Evolutionary conservation across 2,329 filamentous ascomycete genomes (phyloP).

Genomic region (Saccharata proteae): DNA sequence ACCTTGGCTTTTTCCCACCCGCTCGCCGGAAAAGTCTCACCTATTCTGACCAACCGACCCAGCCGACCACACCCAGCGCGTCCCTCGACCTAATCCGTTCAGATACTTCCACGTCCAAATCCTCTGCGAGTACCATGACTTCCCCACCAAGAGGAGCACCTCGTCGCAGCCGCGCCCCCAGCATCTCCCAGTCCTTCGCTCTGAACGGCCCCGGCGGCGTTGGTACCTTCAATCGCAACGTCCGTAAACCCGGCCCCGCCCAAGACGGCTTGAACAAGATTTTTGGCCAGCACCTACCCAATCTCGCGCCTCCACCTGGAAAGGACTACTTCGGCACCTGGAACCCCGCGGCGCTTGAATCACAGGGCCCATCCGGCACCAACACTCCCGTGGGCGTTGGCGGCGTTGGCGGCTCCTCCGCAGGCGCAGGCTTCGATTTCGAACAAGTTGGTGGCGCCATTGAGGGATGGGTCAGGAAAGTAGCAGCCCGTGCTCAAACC

Average conservation of each 20-base stretch:
- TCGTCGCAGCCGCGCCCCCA: slow-evolving; percentile 20
- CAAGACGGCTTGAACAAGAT: slow-evolving; percentile 75
- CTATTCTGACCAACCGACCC: slow-evolving; percentile 42
- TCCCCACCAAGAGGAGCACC: slow-evolving; percentile 27
- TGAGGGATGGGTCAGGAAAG: slow-evolving; percentile 80
- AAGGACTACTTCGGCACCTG: slow-evolving; percentile 38
- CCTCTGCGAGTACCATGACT: slow-evolving; percentile 21
- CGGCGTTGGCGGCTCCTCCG: slow-evolving; percentile 5
- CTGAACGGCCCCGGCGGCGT: slow-evolving; percentile 81
- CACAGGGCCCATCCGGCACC: slow-evolving; percentile 17
- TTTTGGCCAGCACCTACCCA: slow-evolving; percentile 71
- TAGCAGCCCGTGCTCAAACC: slow-evolving; percentile 49
- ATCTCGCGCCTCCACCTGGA: slow-evolving; percentile 50
- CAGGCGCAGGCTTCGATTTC: slow-evolving; percentile 35
- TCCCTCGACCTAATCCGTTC: slow-evolving; percentile 50
- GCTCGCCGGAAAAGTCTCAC: slow-evolving; percentile 74
- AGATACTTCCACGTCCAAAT: slow-evolving; percentile 17
- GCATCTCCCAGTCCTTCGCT: slow-evolving; percentile 31
- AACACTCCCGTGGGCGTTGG: slow-evolving; percentile 9
- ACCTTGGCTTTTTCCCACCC: slow-evolving; percentile 84
- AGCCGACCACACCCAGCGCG: slow-evolving; percentile 44
- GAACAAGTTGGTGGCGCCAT: slow-evolving; percentile 80
- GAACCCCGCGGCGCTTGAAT: slow-evolving; percentile 19
- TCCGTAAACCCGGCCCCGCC: slow-evolving; percentile 67
- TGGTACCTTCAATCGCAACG: slow-evolving; percentile 62